These are phyloP conservation scores for Scheffersomyces parashehatae DNA, from an alignment of 1,139 yeast genomes.

Conservation along the genomic window DNA sequence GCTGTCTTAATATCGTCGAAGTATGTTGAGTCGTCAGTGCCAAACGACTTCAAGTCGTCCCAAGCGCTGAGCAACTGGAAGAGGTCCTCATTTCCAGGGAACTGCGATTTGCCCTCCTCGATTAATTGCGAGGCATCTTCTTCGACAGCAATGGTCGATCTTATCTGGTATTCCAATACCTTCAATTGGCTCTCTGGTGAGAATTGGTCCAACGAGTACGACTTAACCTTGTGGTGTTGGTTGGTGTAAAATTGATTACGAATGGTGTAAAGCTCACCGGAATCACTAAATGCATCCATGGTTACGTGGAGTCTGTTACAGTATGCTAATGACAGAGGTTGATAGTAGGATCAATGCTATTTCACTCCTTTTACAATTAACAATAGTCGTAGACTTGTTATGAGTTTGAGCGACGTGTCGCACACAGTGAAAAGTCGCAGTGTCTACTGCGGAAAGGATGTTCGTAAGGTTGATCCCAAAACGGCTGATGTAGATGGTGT, in stretches of 20 bases:
- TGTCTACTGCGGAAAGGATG: no score
- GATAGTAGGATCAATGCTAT: neutral
- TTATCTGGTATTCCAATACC: slow-evolving; percentile 43
- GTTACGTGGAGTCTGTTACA: slow-evolving; percentile 7
- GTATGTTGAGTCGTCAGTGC: slow-evolving; percentile 29
- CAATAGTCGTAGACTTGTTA: slow-evolving; percentile 4
- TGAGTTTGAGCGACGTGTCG: slow-evolving; percentile 13
- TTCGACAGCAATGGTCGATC: slow-evolving; percentile 43
- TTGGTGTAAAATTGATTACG: slow-evolving; percentile 50
- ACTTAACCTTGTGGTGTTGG: slow-evolving; percentile 41
- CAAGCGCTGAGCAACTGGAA: slow-evolving; percentile 43
- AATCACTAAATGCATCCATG: slow-evolving; percentile 43
- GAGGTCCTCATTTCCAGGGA: slow-evolving; percentile 38
- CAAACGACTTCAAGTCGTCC: slow-evolving; percentile 46
- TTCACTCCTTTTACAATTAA: neutral
- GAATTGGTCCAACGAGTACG: slow-evolving; percentile 34
- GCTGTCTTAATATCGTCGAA: slow-evolving; percentile 37
- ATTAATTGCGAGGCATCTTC: slow-evolving; percentile 45
- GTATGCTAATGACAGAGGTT: neutral
- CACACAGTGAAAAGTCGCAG: no score
- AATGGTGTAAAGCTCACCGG: slow-evolving; percentile 45
- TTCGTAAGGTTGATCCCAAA: no score
- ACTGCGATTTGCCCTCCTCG: slow-evolving; percentile 35
- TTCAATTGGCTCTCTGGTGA: slow-evolving; percentile 38
- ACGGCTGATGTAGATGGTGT: no score